Evolutionary conservation across 306 rosid genomes (phyloP).

Genomic region (Oemleria cerasiformis): DNA sequence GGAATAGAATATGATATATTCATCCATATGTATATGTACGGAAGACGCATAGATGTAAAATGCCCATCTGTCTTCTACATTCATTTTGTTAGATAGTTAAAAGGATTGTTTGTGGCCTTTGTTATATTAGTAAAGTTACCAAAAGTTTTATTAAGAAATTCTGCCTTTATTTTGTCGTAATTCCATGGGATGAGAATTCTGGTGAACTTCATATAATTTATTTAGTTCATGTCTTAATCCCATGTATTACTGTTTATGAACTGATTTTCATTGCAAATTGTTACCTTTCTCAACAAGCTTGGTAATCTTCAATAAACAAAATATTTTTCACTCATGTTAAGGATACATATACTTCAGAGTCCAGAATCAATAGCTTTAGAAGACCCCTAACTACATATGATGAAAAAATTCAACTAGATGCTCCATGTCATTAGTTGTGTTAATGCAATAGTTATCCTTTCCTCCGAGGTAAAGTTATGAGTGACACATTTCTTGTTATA

Average conservation of each 20-base stretch:
- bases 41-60: background rate
- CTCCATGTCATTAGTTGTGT: background rate
- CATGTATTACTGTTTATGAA: background rate
- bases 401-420: background rate
- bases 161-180: background rate
- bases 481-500: slow-evolving; percentile 13
- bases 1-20: background rate
- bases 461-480: background rate
- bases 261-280: background rate
- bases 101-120: background rate
- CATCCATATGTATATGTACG: background rate
- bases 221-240: background rate
- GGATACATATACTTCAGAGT: background rate
- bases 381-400: background rate
- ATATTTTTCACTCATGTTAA: background rate
- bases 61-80: background rate
- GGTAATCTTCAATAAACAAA: background rate
- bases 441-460: slow-evolving; percentile 5
- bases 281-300: background rate
- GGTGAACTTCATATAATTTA: background rate
- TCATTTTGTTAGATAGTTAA: background rate
- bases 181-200: background rate
- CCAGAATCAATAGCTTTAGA: background rate
- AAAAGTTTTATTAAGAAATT: background rate
- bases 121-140: background rate